phyloP scores from a whole-genome alignment of 495 filamentous ascomycete species.

The Trichocladium antarcticum region DNA sequence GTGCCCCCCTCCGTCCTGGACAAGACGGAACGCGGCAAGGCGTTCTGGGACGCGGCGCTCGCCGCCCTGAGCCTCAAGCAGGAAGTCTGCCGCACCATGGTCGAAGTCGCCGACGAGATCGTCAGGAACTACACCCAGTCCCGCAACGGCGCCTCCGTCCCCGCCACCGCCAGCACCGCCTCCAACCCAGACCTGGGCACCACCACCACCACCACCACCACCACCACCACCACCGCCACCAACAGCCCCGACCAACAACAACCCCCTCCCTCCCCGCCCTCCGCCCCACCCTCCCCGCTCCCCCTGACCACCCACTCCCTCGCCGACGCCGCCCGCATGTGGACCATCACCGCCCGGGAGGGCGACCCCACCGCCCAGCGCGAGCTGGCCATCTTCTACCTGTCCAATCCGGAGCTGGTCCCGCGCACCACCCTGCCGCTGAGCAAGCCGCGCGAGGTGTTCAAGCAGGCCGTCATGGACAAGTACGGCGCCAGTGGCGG shows the following conservation, averaged over 20 bases:
- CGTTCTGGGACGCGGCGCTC: conserved; percentile 87
- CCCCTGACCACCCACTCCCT: conserved; percentile 49
- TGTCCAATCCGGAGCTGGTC: conserved; percentile 83
- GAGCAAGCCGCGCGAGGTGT: conserved; percentile 76
- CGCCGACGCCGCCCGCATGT: conserved; percentile 81
- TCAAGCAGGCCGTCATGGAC: conserved; percentile 81
- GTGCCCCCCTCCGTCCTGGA: conserved; percentile 71
- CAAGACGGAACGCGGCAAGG: conserved; percentile 76
- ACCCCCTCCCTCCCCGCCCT: conserved; percentile 13
- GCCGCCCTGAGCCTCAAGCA: conserved; percentile 83
- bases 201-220: conserved; percentile 12
- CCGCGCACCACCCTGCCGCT: conserved; percentile 76
- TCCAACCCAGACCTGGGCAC: conserved; percentile 11
- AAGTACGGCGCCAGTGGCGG: conserved; percentile 36
- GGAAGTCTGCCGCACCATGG: conserved; percentile 79
- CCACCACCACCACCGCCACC: conserved; percentile 12
- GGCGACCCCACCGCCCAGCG: conserved; percentile 86
- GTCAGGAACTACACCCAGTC: conserved; percentile 46
- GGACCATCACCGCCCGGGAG: conserved; percentile 90
- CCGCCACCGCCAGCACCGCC: conserved; percentile 11
- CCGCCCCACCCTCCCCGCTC: conserved; percentile 29
- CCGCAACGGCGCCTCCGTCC: conserved; percentile 20
- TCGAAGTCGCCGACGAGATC: conserved; percentile 73
- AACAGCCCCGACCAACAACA: not conserved
- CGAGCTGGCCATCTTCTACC: conserved; percentile 87